Conservation (phyloP, 2,329 filamentous ascomycete genomes). For the Trichoderma arundinaceum region DNA sequence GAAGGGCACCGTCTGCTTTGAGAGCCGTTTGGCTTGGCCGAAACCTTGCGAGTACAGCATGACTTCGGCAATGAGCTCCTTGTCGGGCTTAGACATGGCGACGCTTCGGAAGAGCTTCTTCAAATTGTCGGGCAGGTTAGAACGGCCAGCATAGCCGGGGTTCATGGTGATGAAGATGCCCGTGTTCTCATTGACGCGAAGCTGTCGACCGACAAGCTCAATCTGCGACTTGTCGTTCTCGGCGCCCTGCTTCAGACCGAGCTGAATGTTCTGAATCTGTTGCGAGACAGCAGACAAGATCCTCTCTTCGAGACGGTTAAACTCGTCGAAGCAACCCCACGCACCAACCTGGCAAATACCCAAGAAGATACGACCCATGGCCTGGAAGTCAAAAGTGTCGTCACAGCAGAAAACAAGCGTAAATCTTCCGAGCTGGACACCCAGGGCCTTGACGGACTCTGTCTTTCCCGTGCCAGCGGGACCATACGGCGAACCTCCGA, state of each 20-base stretch:
- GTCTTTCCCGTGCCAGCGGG: slow-evolving; percentile 98
- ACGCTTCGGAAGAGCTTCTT: slow-evolving; percentile 99
- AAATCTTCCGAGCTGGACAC: slow-evolving; percentile 94
- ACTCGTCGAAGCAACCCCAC: slow-evolving; percentile 99
- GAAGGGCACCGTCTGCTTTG: slow-evolving; percentile 96
- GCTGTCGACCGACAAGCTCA: slow-evolving; percentile 88
- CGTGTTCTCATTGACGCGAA: slow-evolving; percentile 89
- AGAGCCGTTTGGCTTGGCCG: slow-evolving; percentile 90
- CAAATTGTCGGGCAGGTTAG: slow-evolving; percentile 96
- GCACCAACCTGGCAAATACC: slow-evolving; percentile 99
- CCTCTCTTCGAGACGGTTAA: slow-evolving; percentile 97
- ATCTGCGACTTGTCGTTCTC: slow-evolving; percentile 87
- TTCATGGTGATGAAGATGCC: slow-evolving; percentile 99
- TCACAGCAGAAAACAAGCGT: slow-evolving; percentile 99
- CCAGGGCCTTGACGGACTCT: slow-evolving; percentile 97
- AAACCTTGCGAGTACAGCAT: slow-evolving; percentile 99
- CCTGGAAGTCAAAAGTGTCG: slow-evolving; percentile 99
- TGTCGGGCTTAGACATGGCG: slow-evolving; percentile 99
- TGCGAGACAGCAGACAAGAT: slow-evolving; percentile 98
- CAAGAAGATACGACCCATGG: slow-evolving; percentile 98
- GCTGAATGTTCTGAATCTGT: slow-evolving; percentile 98
- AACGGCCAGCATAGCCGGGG: slow-evolving; percentile 96
- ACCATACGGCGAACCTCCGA: slow-evolving; percentile 96
- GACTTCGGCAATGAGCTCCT: slow-evolving; percentile 98
- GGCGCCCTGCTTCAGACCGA: slow-evolving; percentile 84